phyloP scores from a whole-genome alignment of 2,329 filamentous ascomycete genomes.

The Botryotinia globosa region DNA sequence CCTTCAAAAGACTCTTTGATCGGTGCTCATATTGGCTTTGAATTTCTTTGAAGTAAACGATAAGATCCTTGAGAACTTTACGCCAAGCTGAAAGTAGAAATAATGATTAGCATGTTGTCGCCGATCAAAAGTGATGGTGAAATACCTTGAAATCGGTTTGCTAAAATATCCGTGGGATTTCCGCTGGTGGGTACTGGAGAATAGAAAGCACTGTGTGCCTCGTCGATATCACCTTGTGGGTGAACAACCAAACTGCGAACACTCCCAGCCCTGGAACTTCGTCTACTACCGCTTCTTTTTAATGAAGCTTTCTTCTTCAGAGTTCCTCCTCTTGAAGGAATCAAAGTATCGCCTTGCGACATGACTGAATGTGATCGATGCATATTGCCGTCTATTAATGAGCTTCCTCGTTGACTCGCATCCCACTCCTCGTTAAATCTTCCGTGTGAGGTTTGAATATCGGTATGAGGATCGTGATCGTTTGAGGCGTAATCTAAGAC shows the following conservation, averaged over 20 bases:
- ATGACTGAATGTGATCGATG: slow-evolving; percentile 60
- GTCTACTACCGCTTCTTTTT: slow-evolving; percentile 74
- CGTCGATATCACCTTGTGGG: slow-evolving; percentile 63
- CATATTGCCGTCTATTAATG: slow-evolving; percentile 54
- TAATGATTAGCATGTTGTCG: slow-evolving; percentile 10
- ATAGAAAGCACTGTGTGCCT: slow-evolving; percentile 79
- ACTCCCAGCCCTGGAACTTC: slow-evolving; percentile 81
- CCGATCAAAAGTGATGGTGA: neutral
- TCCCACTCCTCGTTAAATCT: slow-evolving; percentile 72
- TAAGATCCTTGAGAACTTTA: slow-evolving; percentile 91
- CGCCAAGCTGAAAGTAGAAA: slow-evolving; percentile 68
- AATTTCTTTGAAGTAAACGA: slow-evolving; percentile 89
- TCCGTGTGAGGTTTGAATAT: slow-evolving; percentile 38
- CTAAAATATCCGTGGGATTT: slow-evolving; percentile 82
- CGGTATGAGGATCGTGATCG: slow-evolving; percentile 32
- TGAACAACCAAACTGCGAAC: slow-evolving; percentile 77
- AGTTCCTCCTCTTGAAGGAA: slow-evolving; percentile 60
- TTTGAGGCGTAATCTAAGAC: slow-evolving; percentile 27
- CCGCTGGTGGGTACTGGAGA: slow-evolving; percentile 86
- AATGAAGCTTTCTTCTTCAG: slow-evolving; percentile 86
- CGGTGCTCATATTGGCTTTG: slow-evolving; percentile 84
- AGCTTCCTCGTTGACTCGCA: slow-evolving; percentile 63
- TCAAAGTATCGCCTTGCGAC: slow-evolving; percentile 39
- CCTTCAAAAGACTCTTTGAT: slow-evolving; percentile 76
- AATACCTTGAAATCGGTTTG: slow-evolving; percentile 84